Base-by-base conservation (phyloP, 2,329 filamentous ascomycete species). In the Magnaporthales sp. region DNA sequence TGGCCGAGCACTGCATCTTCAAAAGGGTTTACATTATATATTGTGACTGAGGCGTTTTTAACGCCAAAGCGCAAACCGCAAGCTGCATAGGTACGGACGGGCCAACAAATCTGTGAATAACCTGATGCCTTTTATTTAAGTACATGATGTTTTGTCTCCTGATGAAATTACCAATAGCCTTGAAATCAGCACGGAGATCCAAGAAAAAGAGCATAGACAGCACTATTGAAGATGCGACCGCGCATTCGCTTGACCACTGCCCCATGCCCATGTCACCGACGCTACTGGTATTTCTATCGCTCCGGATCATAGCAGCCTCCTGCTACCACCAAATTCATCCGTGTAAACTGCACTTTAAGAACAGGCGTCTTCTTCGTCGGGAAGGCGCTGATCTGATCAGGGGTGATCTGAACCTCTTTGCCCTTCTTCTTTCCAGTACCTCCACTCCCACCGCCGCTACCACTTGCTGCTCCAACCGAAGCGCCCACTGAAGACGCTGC, bases 291-390 rank as follows among this genome's bases (percentile, higher is more conserved):
- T 27, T 13, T 10, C 56, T 60, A 63, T 51, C 30, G 64, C 38
- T 77, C 70, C 11, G 84, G 82, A 65, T 87, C 83, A 72, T 87
- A 89, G 73, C 86, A 89, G 27, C 93, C 92, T 62, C 91, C 92
- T 26, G 93, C 93, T 68, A 98, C 83, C 13, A 97, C 90, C 70
- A 98, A 78, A 75, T 99, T 99, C 92, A 97, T 97, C 68, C 92
- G 84, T 3, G 95, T 98, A 73, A 97, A 97, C 73, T 90, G 87
- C 66, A 96, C 93, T 78, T 94, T 95, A 78, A 96, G 91, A 11
- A 98, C 91, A 0, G 94, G 93, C 19, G 91, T 94, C 80, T 96
- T 97, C 85, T 99, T 99, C 4, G 95, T 98, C 0, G 92, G 89
- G 75, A 97, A 98, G 0, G 92, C 93, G 70, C 88, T 92, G 78